phyloP scores from a whole-genome alignment of 495 filamentous ascomycete species.

The Trichoderma reesei region DNA sequence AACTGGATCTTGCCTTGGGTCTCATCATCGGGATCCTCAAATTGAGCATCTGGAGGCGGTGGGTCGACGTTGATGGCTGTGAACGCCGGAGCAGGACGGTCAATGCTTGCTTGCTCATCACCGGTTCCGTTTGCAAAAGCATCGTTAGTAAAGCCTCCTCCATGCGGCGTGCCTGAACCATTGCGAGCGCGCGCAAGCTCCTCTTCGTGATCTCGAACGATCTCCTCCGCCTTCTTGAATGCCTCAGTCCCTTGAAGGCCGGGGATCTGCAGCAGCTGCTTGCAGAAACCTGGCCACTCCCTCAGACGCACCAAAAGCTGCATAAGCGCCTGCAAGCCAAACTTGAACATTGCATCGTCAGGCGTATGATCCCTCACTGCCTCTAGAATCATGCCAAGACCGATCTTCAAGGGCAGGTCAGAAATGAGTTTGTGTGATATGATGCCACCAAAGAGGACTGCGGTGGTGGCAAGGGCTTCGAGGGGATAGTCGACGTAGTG shows the following conservation, averaged over 20 bases:
- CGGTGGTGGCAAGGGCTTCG: conserved; percentile 87
- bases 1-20: conserved; percentile 90
- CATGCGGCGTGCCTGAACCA: conserved; percentile 21
- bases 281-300: conserved; percentile 89
- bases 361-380: conserved; percentile 74
- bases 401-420: conserved; percentile 81
- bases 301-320: conserved; percentile 71
- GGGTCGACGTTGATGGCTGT: conserved; percentile 65
- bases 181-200: conserved; percentile 37
- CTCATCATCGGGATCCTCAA: conserved; percentile 74
- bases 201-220: conserved; percentile 55
- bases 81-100: conserved; percentile 52
- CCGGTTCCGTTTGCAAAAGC: conserved; percentile 53
- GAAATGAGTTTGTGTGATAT: conserved; percentile 86
- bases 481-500: conserved; percentile 92
- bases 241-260: conserved; percentile 76
- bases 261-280: conserved; percentile 67
- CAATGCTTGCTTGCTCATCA: conserved; percentile 47
- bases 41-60: conserved; percentile 46
- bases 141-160: conserved; percentile 13
- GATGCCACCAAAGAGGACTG: conserved; percentile 93
- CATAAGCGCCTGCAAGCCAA: conserved; percentile 91
- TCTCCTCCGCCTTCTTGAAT: conserved; percentile 70
- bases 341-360: conserved; percentile 91
- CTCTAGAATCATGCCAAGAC: conserved; percentile 90